phyloP scores from a whole-genome alignment of 495 filamentous ascomycete species.

The Daldinia childiae region DNA sequence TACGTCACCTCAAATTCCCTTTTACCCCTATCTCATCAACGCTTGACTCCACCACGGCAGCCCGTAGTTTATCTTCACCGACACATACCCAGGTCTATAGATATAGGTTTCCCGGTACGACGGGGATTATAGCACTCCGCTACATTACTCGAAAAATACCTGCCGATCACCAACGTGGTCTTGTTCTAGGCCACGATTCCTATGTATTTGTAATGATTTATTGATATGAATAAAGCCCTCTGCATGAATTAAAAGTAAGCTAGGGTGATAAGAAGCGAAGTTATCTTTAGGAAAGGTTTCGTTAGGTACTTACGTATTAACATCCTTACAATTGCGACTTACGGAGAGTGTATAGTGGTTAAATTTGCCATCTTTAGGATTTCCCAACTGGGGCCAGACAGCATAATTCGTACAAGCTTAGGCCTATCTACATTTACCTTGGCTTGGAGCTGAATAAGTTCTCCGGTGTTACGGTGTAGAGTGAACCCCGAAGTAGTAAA shows the following conservation, averaged over 20 bases:
- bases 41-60: neutral
- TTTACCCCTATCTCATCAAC: conserved; percentile 2
- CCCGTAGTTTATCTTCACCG: neutral
- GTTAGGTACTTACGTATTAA: neutral
- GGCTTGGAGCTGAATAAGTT: neutral
- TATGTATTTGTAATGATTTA: neutral
- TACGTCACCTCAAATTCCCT: no score
- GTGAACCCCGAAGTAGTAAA: neutral
- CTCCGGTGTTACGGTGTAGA: neutral
- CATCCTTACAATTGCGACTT: neutral
- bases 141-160: neutral
- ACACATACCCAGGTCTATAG: neutral
- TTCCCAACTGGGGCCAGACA: neutral
- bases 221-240: neutral
- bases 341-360: neutral
- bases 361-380: neutral
- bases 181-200: neutral
- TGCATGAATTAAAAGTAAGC: neutral
- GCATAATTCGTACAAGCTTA: neutral
- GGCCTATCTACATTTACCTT: neutral
- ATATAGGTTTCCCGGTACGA: neutral
- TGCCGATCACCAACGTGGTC: neutral
- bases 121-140: neutral
- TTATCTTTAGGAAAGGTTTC: neutral
- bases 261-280: neutral